Base-by-base conservation (phyloP, 495 filamentous ascomycete genomes). In the Hypoxylon cercidicola region DNA sequence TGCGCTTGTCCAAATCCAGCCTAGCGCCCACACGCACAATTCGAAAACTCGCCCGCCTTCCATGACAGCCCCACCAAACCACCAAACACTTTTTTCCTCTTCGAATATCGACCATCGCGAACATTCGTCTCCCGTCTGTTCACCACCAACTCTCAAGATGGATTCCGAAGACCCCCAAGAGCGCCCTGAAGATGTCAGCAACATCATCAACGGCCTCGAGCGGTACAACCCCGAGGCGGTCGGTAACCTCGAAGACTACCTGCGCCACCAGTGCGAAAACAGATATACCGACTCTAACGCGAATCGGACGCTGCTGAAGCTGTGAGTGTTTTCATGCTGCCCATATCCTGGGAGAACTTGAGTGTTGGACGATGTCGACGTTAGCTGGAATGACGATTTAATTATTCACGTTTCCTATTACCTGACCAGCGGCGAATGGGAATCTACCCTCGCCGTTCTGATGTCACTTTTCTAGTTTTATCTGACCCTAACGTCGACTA, bases 221-320 rank as follows among this genome's bases (percentile, higher is more conserved):
- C 85, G 96, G 63, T 99, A 99, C 82, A 99, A 99, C 79, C 96
- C 96, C 40, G 95, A 99, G 79, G 97, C 94, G 19, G 96, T 95
- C 49, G 84, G 85, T 32, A 84, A 93, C 53, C 94, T 99, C 83
- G 93, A 98, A 82, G 91, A 94, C 73, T 98, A 99, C 75, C 90
- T 99, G 37, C 82, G 84, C 66, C 89, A 92, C 75, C 96, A 99
- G 82, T 99, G 96, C 82, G 96, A 98, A 78, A 88, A 91, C 77
- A 85, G 89, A 78, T 92, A 90, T 55, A 94, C 93, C 77, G 96
- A 99, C 80, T 92, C 88, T 80, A 97, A 97, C 77, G 93, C 96
- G 66, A 98, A 98, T 79, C 78, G 97, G 74, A 95, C 96, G 15
- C 79, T 99, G 61, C 77, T 99, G 78, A 99, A 99, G 82, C 88